These are phyloP conservation scores for Fusarium illudens DNA, from an alignment of 2,329 filamentous ascomycete species.

Conservation along the genomic window DNA sequence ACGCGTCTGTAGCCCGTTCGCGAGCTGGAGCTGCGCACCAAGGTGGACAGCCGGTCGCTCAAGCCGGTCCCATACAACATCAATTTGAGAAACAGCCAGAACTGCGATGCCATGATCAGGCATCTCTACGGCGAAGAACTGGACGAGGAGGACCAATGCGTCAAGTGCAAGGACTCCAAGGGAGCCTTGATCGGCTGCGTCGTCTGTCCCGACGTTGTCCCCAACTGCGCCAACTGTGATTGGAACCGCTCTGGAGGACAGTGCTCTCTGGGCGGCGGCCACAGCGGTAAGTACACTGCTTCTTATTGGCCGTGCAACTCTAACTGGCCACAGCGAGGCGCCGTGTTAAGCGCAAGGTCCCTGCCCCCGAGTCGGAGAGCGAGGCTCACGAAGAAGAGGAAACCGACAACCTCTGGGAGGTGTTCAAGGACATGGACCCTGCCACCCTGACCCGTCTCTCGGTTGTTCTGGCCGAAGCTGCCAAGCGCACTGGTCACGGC, in stretches of 20 bases:
- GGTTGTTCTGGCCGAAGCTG: background rate
- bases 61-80: background rate
- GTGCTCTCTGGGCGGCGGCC: background rate
- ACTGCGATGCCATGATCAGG: slow-evolving; percentile 2
- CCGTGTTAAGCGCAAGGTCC: background rate
- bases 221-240: slow-evolving; percentile 1
- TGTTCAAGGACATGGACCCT: background rate
- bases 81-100: background rate
- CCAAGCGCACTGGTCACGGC: background rate
- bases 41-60: background rate
- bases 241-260: background rate
- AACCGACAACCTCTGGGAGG: background rate
- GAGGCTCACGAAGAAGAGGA: background rate
- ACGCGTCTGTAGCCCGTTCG: background rate
- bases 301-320: background rate
- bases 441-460: background rate
- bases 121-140: background rate
- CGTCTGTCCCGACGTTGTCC: background rate
- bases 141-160: background rate
- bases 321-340: background rate
- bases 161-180: background rate
- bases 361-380: background rate
- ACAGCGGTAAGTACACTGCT: background rate
- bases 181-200: background rate
- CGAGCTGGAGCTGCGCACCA: background rate